Percentiles rank a stretch among this genome's conserved stretches.
These are phyloP conservation scores for Citrus reticulata DNA, from an alignment of 345 rosid species.

Conservation along the genomic window DNA sequence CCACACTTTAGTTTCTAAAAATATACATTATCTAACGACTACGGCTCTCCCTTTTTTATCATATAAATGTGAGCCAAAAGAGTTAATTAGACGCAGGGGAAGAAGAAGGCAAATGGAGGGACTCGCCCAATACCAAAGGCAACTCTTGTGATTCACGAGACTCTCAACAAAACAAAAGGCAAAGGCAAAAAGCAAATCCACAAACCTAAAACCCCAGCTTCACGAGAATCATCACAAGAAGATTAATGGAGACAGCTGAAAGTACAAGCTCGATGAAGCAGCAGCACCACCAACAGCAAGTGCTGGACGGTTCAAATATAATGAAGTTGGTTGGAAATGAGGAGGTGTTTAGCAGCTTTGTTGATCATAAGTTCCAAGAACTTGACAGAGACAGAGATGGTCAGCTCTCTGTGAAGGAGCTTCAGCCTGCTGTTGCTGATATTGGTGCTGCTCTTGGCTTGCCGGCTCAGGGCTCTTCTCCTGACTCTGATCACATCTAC, in stretches of 20 bases:
- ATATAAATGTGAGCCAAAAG: neutral
- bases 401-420: conserved; percentile 74
- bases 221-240: conserved; percentile 18
- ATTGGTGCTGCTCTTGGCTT: conserved; percentile 92
- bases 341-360: conserved; percentile 67
- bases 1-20: neutral
- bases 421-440: conserved; percentile 92
- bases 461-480: conserved; percentile 75
- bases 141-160: conserved; percentile 32
- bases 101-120: neutral
- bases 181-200: neutral
- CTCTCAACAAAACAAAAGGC: conserved; percentile 3
- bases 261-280: neutral
- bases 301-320: conserved; percentile 85
- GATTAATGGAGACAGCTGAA: conserved; percentile 33
- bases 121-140: too few relatives aligned
- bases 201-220: neutral
- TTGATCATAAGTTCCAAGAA: conserved; percentile 77
- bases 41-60: neutral
- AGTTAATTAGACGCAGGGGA: neutral
- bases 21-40: neutral
- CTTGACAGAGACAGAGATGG: conserved; percentile 81
- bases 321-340: conserved; percentile 85
- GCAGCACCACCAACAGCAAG: conserved; percentile 18
- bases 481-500: conserved; percentile 81